These are phyloP conservation scores for Torulaspora globosa DNA, from an alignment of 1,139 yeast genomes.

Conservation along the genomic window DNA sequence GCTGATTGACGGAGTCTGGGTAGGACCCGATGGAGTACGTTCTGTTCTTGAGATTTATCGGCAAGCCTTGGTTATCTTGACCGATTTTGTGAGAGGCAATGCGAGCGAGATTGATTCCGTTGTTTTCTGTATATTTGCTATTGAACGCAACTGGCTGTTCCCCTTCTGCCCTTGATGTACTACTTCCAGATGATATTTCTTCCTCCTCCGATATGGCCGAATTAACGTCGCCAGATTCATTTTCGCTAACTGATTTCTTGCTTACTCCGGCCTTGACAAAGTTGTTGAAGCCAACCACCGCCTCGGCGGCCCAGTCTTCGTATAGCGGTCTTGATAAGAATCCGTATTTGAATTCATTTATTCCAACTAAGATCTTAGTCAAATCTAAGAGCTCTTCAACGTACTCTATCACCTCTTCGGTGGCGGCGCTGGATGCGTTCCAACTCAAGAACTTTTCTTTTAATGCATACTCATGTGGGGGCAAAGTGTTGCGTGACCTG, in stretches of 20 bases:
- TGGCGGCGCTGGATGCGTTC: constrained; percentile 49
- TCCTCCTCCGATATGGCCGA: constrained; percentile 15
- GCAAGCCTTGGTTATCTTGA: constrained; percentile 21
- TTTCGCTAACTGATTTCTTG: constrained; percentile 1
- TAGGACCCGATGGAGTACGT: constrained; percentile 38
- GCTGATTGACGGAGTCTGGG: constrained; percentile 19
- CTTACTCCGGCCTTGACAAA: constrained; percentile 22
- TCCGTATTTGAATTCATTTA: constrained; percentile 47
- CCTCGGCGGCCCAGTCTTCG: constrained; percentile 44
- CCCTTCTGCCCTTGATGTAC: constrained; percentile 11
- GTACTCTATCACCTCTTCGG: constrained; percentile 48
- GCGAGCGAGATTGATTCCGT: constrained; percentile 24
- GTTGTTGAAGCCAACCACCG: constrained; percentile 35
- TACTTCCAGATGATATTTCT: constrained; percentile 15
- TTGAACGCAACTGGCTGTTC: constrained; percentile 15
- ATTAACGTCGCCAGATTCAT: neutral
- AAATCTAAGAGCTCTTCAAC: constrained; percentile 45
- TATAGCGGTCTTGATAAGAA: constrained; percentile 46
- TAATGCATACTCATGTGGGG: constrained; percentile 33
- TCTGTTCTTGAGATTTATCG: constrained; percentile 36
- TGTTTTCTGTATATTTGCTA: constrained; percentile 5
- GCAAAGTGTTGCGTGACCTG: constrained; percentile 4
- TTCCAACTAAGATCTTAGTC: constrained; percentile 45
- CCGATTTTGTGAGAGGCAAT: constrained; percentile 32
- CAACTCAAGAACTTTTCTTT: constrained; percentile 45